A percentile compares a stretch with the other conserved stretches of the same genome.
Evolutionary conservation across 139 green algal species (phyloP).

Genomic region (Chlamydomonas asymmetrica): DNA sequence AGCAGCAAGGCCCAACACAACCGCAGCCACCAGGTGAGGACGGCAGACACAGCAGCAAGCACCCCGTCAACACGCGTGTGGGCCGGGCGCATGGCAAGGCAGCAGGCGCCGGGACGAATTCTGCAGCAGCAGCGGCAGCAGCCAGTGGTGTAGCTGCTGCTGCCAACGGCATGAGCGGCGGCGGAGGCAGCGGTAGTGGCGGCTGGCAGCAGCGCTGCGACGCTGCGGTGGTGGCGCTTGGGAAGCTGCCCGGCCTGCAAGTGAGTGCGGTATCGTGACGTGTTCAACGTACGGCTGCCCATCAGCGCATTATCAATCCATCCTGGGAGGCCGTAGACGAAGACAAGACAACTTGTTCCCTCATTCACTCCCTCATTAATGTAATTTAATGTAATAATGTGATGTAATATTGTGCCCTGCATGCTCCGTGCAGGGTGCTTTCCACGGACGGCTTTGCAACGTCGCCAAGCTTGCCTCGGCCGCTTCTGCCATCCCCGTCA

Average conservation of each 20-base stretch:
- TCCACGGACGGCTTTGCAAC: constrained; percentile 51
- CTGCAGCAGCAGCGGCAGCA: background rate
- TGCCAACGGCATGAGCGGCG: background rate
- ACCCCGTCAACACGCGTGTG: too few relatives aligned
- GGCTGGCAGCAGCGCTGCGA: background rate
- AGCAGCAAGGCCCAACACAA: background rate
- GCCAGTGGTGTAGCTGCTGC: background rate
- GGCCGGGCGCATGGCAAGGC: background rate
- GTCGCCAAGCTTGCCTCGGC: constrained; percentile 24
- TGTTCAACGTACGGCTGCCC: constrained; percentile 3
- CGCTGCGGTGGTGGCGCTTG: background rate
- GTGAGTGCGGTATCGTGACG: constrained; percentile 9
- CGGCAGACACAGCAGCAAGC: background rate
- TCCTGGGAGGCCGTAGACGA: background rate
- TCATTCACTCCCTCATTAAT: background rate
- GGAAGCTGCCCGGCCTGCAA: background rate
- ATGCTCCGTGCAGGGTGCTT: constrained; percentile 1
- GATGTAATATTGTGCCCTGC: background rate
- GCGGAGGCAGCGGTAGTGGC: too few relatives aligned
- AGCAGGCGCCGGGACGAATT: background rate
- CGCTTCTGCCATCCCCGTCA: constrained; percentile 40
- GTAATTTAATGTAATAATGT: background rate
- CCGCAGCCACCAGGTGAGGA: background rate
- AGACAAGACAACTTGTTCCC: background rate
- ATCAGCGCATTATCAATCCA: background rate